phyloP scores from a whole-genome alignment of 306 rosid species.

The Fragaria ananassa region DNA sequence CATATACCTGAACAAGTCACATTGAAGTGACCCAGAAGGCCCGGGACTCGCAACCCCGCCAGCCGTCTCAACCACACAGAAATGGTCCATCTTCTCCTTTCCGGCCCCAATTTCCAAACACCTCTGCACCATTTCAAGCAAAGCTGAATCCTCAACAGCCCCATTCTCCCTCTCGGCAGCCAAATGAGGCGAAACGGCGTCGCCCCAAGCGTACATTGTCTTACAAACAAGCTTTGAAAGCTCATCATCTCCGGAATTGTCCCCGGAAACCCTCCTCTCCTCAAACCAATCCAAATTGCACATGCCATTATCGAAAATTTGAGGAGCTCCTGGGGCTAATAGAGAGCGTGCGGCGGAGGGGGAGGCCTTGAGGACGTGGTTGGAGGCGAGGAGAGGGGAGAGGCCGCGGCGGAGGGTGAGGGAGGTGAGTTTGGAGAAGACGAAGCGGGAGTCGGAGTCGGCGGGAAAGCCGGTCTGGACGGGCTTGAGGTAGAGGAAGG shows the following conservation, averaged over 20 bases:
- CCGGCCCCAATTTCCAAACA: slow-evolving; percentile 43
- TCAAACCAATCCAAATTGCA: slow-evolving; percentile 22
- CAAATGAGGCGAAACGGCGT: slow-evolving; percentile 85
- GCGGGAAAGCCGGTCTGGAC: slow-evolving; percentile 83
- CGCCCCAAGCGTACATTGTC: slow-evolving; percentile 86
- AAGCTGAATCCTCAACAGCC: slow-evolving; percentile 43
- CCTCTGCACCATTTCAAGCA: slow-evolving; percentile 42
- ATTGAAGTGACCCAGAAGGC: slow-evolving; percentile 90
- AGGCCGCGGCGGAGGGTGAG: slow-evolving; percentile 40
- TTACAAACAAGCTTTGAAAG: slow-evolving; percentile 58
- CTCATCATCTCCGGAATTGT: slow-evolving; percentile 4
- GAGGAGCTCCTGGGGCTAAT: not conserved
- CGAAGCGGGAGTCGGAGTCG: slow-evolving; percentile 84
- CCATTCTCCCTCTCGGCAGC: slow-evolving; percentile 74
- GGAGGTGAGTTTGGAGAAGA: slow-evolving; percentile 44
- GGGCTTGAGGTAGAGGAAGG: slow-evolving; percentile 82
- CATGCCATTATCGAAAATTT: slow-evolving; percentile 10
- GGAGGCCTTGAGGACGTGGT: slow-evolving; percentile 52
- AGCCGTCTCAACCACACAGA: slow-evolving; percentile 83
- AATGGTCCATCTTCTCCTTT: slow-evolving; percentile 36
- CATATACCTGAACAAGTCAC: slow-evolving; percentile 75
- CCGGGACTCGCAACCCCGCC: slow-evolving; percentile 96
- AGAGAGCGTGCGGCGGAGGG: slow-evolving; percentile 23
- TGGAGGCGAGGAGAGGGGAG: slow-evolving; percentile 49
- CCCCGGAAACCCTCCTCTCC: slow-evolving; percentile 29